Evolutionary conservation across 2,329 filamentous ascomycete species (phyloP).

Genomic region (Helicocarpus griseus): DNA sequence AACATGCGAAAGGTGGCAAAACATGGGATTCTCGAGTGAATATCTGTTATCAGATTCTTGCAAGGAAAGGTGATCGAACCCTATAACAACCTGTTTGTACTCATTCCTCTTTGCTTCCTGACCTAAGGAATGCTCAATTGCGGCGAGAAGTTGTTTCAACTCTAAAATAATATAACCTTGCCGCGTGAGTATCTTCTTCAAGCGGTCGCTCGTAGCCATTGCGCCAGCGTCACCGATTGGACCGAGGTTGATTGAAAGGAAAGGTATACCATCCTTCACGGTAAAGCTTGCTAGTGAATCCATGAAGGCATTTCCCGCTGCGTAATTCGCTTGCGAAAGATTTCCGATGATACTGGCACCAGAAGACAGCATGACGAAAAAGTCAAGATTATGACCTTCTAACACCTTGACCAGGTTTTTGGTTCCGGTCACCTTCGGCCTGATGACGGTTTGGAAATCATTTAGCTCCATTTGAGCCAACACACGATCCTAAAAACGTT

Average conservation of each 20-base stretch:
- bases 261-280: not conserved
- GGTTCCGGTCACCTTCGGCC: conserved; percentile 1
- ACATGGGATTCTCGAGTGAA: no score
- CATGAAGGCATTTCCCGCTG: conserved; percentile 31
- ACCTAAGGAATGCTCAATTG: no score
- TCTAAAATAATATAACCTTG: no score
- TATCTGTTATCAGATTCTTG: no score
- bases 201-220: no score
- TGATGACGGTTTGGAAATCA: not conserved
- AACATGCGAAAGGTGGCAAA: no score
- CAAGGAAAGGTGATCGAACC: no score
- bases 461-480: conserved; percentile 7
- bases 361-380: conserved; percentile 14
- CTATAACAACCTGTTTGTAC: no score
- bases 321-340: conserved; percentile 30
- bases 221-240: not conserved
- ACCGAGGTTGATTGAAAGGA: not conserved
- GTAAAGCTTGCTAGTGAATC: conserved; percentile 8
- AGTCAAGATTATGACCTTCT: conserved; percentile 9
- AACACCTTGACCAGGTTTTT: not conserved
- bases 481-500: no score
- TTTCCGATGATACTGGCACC: conserved; percentile 27
- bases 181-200: no score
- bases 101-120: no score
- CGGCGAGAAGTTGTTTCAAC: no score